Evolutionary conservation across 441 rosid genomes (phyloP).

Genomic region (Melianthus villosus): DNA sequence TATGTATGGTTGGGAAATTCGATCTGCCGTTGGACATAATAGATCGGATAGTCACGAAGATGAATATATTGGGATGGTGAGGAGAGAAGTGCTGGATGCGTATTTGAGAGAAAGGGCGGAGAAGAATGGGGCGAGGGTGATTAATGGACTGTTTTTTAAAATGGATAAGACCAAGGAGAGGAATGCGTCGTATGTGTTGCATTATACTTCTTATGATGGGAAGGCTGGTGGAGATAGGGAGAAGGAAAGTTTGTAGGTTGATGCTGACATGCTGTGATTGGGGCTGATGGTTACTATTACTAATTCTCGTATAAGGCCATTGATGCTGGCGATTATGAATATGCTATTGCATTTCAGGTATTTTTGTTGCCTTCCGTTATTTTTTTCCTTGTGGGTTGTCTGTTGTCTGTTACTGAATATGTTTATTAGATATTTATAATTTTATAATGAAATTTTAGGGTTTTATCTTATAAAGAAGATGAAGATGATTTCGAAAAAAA

Average conservation of each 20-base stretch:
- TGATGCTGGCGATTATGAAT: conserved; percentile 32
- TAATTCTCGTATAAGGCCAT: conserved; percentile 38
- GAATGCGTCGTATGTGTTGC: conserved; percentile 28
- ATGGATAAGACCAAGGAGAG: conserved; percentile 24
- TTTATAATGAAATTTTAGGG: too few relatives aligned
- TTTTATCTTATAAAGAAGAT: too few relatives aligned
- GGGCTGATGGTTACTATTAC: conserved; percentile 54
- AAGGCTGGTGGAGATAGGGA: too few relatives aligned
- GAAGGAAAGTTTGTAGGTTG: conserved; percentile 12
- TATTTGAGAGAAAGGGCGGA: conserved; percentile 43
- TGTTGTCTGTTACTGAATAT: too few relatives aligned
- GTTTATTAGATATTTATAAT: too few relatives aligned
- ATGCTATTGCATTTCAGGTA: conserved; percentile 49
- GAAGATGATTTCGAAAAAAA: too few relatives aligned
- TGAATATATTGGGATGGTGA: conserved; percentile 57
- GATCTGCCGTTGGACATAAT: conserved; percentile 33
- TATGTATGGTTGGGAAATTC: conserved; percentile 55
- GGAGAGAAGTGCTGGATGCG: conserved; percentile 55
- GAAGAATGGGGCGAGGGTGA: conserved; percentile 27
- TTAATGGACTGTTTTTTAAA: conserved; percentile 32
- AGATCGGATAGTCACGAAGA: conserved; percentile 44
- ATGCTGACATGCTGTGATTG: conserved; percentile 30
- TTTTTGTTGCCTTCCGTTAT: too few relatives aligned
- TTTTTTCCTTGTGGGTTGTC: too few relatives aligned
- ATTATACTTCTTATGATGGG: too few relatives aligned